Conservation (phyloP, 495 filamentous ascomycete species). For the Aspergillus cristatus region DNA sequence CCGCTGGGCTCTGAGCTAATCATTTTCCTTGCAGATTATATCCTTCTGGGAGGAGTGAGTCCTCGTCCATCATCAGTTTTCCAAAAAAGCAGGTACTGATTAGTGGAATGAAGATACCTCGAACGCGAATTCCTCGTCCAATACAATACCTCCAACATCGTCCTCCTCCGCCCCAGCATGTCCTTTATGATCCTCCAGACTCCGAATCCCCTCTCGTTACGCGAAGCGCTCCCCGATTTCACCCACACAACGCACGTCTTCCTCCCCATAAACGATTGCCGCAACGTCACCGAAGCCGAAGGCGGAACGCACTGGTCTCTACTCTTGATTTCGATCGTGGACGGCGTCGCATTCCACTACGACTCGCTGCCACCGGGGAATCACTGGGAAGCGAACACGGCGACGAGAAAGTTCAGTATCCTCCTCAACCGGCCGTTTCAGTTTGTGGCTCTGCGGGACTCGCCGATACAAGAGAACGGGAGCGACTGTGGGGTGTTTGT, state of each 20-base stretch:
- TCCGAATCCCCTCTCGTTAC: constrained; percentile 60
- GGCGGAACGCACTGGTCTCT: constrained; percentile 94
- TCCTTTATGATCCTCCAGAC: constrained; percentile 87
- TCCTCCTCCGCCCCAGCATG: constrained; percentile 89
- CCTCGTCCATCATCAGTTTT: background rate
- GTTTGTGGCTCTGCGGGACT: constrained; percentile 72
- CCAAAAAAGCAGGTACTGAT: no score
- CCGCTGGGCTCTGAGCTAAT: constrained; percentile 6
- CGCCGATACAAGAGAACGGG: constrained; percentile 84
- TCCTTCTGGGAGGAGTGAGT: constrained; percentile 97
- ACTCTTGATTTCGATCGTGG: constrained; percentile 78
- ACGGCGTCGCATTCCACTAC: constrained; percentile 93
- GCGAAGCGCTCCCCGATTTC: constrained; percentile 54
- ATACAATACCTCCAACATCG: constrained; percentile 72
- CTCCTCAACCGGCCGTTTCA: constrained; percentile 56
- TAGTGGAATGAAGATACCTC: constrained; percentile 59
- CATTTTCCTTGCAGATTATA: constrained; percentile 42
- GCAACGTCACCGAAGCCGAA: constrained; percentile 65
- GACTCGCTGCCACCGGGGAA: constrained; percentile 80
- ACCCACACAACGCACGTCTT: constrained; percentile 83
- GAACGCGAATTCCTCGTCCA: constrained; percentile 75
- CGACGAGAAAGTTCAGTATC: constrained; percentile 48
- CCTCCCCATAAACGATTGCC: constrained; percentile 88
- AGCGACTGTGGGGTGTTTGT: constrained; percentile 96
- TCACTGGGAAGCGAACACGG: constrained; percentile 56